Evolutionary conservation across 345 rosid species (phyloP), one percentile per base, ranked within the genome.

Genomic region (Dovyalis caffra): DNA sequence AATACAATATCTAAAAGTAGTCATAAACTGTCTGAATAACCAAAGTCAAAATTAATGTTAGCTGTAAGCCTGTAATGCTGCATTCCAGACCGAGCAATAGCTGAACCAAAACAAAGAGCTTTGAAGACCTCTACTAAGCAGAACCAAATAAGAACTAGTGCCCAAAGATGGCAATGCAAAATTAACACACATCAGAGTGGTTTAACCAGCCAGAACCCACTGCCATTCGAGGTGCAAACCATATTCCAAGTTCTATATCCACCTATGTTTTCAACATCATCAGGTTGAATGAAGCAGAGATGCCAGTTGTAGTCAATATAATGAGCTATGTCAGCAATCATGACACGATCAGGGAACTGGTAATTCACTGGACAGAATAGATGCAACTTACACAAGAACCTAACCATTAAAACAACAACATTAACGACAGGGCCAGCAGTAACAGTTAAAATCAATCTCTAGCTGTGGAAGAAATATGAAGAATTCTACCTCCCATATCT

Each of bases 401-500:
- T 64, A 53, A 53, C 57, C 65, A 74, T 71, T 69, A 62, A 64
- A 66, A 76, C 74, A 64, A n/a, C 34, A 68, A 31, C 62, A 33
- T 26, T 40, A 72, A 61, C 26, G 47, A 33, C n/a, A 32, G 47
- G 15, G n/a, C 32, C 68, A 45, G 34, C 35, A 53, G 56, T 70
- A 56, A 51, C 71, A 70, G 71, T 5, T 33, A 49, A 71, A 69
- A 23, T 34, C n/a, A 56, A 16, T 64, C 58, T 53, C 70, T 4
- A 18, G 15, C 16, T 37, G 45, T 72, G 33, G 32, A 4, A 28
- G 23, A 71, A 76, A 80, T 26, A 73, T 38, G 70, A 64, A 80
- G 80, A 70, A 66, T 78, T 53, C 79, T 83, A 85, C 88, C 88
- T 83, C 58, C n/a, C 26, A 61, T 65, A 80, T 72, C 77, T 71